Base-by-base conservation (phyloP, 2,329 filamentous ascomycete species). In the Lasiodiplodia sp. region DNA sequence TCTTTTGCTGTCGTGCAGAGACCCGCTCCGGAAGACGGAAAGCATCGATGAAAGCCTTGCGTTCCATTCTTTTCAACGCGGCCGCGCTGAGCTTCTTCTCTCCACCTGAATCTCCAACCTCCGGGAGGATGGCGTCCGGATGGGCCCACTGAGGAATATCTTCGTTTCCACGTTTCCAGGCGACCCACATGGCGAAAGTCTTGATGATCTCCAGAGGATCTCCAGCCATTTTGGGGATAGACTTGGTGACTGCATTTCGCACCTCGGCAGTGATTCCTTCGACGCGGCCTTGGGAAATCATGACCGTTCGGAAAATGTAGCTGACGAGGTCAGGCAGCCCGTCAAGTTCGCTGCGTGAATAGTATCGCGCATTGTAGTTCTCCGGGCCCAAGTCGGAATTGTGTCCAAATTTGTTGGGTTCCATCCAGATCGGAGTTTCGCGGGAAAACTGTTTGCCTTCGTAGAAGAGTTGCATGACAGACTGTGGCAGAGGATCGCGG, bases 141-240 rank as follows among this genome's bases (percentile, higher is more conserved):
- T 86, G 82, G 51, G 88, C 88, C 88, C 88, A 91, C 55, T 85
- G 81, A 37, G 88, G 87, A 58, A 88, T 86, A 68, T 80, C 80
- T 71, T 89, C 87, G 73, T 90, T 89, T 12, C 89, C 89, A 67
- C 86, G 85, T 75, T 91, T 91, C 88, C 88, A 91, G 3, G 88
- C 87, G 68, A 87, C 84, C 89, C 89, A 91, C 68, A 89, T 81
- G 5, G 87, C 88, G 71, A 91, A 90, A 18, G 79, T 84, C 72
- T 85, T 84, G 68, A 88, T 85, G 40, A 87, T 78, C 37, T 87
- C 84, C n/a, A 90, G 77, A 4, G 88, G 87, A 67, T 91, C 88
- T 44, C 86, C 86, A 68, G 86, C 81, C 37, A 84, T 84, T 76
- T 89, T 90, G 0, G 89, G 89, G 67, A 91, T 89, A 3, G 88